Conservation (phyloP, 1,284 basidiomycete genomes). For the Wallemia hederae region DNA sequence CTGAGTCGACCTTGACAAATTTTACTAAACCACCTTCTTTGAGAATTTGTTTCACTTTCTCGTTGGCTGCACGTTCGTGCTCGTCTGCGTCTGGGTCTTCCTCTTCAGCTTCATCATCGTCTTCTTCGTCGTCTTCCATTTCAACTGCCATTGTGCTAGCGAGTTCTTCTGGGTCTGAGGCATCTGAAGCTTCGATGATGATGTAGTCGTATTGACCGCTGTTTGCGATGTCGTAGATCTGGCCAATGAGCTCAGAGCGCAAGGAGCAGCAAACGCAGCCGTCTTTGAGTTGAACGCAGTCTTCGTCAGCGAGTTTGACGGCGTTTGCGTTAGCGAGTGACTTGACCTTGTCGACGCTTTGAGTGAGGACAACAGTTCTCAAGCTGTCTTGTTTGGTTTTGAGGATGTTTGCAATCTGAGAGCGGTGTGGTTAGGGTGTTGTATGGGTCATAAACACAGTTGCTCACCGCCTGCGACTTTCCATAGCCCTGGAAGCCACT, state of each 20-base stretch:
- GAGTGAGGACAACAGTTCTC: background rate
- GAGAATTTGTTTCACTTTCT: background rate
- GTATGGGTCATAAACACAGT: background rate
- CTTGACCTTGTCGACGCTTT: background rate
- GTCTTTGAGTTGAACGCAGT: conserved; percentile 11
- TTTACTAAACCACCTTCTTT: background rate
- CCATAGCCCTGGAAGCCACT: conserved; percentile 20
- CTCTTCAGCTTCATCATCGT: background rate
- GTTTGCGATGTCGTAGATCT: conserved; percentile 18
- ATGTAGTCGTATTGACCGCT: conserved; percentile 18
- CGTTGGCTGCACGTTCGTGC: background rate
- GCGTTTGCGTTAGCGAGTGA: background rate
- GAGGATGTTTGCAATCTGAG: background rate
- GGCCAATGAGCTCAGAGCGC: conserved; percentile 21
- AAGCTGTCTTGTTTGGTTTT: background rate
- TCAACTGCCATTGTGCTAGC: conserved; percentile 16
- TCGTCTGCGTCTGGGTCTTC: background rate
- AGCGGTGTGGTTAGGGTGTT: background rate
- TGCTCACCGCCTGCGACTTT: conserved; percentile 13
- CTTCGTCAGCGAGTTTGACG: background rate
- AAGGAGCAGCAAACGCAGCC: conserved; percentile 23
- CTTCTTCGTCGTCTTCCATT: background rate
- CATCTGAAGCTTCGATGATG: conserved; percentile 20
- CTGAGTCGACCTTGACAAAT: background rate
- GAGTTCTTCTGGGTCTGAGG: conserved; percentile 18